Base-by-base conservation (phyloP, 345 rosid species). In the Eutrema japonicum region DNA sequence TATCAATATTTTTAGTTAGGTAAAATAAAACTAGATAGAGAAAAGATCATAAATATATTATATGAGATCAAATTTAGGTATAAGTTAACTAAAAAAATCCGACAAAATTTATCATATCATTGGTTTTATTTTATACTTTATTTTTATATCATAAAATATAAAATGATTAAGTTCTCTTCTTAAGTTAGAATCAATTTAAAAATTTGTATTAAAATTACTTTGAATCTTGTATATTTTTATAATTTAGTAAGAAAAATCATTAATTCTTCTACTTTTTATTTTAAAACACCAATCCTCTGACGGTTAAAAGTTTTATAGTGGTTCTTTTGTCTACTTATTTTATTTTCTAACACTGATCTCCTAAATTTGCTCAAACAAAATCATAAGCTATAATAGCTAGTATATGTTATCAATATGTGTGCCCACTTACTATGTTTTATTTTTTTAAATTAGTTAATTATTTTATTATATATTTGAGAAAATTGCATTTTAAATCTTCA, bases 361-460 rank as follows among this genome's bases (percentile, higher is more conserved):
- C 75, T 40, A 7, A 16, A 7, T 49, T 59, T 59, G 29, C 72
- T 68, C 41, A 18, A 37, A 70, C 1, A 16, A 29, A 10, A 41
- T 13, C 59, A 50, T 48, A 5, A 48, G 16, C 57, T 70, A 10
- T n/a, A n/a, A n/a, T n/a, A n/a, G n/a, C n/a, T n/a, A n/a, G n/a
- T n/a, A n/a, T 7, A 26, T 46, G 10, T 8, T 35, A 22, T 5
- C 9, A 29, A 7, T 30, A 63, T 52, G 29, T 52, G 48, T 55
- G 5, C 47, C 57, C 57, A 55, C 42, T 55, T 37, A 46, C 22
- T 46, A 27, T 36, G 4, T n/a, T 9, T 42, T 35, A 2, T n/a
- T 22, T 10, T 53, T 36, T 4, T 7, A 73, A 72, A 8, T 4
- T 27, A 48, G 14, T 27, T 46, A 55, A 9, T 32, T 26, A 13